Evolutionary conservation across 768 basidiomycete genomes (phyloP), one percentile per base, ranked within the genome.

Genomic region (Mycena capillaripes): DNA sequence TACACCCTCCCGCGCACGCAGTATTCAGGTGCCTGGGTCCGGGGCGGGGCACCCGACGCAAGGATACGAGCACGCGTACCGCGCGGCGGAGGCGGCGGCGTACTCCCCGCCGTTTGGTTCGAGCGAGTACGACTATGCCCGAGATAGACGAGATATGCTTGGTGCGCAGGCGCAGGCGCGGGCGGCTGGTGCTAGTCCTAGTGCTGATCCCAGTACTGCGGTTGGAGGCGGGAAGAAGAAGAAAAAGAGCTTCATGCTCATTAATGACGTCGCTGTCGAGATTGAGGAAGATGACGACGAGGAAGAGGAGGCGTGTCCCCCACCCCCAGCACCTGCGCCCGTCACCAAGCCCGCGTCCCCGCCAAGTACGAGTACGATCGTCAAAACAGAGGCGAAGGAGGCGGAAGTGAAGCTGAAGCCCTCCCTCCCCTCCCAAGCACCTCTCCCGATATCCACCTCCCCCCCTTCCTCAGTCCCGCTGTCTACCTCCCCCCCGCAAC

Each of bases 51-150:
- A 59, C 9, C 32, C 64, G 16, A 27, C 19, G 30, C 16, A 29
- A n/a, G 70, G 67, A 14, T 75, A 60, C 42, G 66, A 53, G 60
- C 55, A 66, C 53, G 74, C 66, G 23, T 75, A 75, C 67, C 67
- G 74, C 44, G 74, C 74, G 16, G 74, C 74, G 16, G 74, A 75
- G 64, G 70, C 74, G 34, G 74, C 70, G 3, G 74, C 74, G 29
- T 75, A 75, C 42, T 71, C 70, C 1, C 70, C 70, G 23, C 70
- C 70, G 23, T 72, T 75, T 29, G 70, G 67, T 16, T 69, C 66
- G 16, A 71, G 70, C 57, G 59, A 53, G 29, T 75, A 75, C 66
- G 70, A 75, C 44, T 75, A 75, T 27, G 12, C 21, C 44, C 57
- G 64, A 29, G 66, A 71, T 14, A 44, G 42, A 30, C 62, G 27